Evolutionary conservation across 768 basidiomycete species (phyloP).

Genomic region (Panellus pusillus): DNA sequence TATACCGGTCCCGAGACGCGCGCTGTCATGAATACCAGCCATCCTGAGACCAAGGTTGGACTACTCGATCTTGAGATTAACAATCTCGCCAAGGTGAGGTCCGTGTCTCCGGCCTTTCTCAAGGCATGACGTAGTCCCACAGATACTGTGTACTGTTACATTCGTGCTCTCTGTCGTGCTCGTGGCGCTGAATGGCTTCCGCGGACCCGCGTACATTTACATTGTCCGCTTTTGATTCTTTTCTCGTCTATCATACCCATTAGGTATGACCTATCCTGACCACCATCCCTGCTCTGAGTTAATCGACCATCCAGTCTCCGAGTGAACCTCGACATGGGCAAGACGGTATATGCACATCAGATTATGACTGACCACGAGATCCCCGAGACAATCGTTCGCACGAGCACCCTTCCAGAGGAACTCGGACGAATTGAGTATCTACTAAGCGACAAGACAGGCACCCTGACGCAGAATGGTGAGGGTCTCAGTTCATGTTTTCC

Average conservation of each 20-base stretch:
- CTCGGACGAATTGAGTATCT: conserved; percentile 94
- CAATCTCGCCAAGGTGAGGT: conserved; percentile 86
- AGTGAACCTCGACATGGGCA: conserved; percentile 99
- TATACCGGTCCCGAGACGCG: conserved; percentile 95
- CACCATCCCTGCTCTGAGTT: background rate
- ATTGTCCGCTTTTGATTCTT: conserved; percentile 95
- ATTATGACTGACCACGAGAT: conserved; percentile 95
- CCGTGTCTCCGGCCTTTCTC: too few relatives aligned
- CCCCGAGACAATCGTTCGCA: conserved; percentile 92
- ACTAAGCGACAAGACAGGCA: conserved; percentile 97
- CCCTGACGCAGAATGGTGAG: conserved; percentile 93
- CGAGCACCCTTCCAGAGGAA: conserved; percentile 97
- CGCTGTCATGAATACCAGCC: conserved; percentile 98
- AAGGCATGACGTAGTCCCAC: background rate
- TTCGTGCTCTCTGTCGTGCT: conserved; percentile 89
- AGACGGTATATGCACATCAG: conserved; percentile 94
- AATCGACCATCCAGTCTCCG: conserved; percentile 61
- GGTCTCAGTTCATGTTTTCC: background rate
- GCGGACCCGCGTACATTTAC: conserved; percentile 95
- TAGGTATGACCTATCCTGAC: conserved; percentile 61
- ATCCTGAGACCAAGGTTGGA: conserved; percentile 93
- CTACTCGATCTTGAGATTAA: conserved; percentile 94
- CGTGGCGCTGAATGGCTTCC: conserved; percentile 94
- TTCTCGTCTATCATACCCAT: conserved; percentile 99
- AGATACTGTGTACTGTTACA: conserved; percentile 92